Percentiles rank a stretch among this genome's conserved stretches.
These are phyloP conservation scores for Entomortierella chlamydospora DNA, from an alignment of 192 early-diverging fungal species.

Conservation along the genomic window DNA sequence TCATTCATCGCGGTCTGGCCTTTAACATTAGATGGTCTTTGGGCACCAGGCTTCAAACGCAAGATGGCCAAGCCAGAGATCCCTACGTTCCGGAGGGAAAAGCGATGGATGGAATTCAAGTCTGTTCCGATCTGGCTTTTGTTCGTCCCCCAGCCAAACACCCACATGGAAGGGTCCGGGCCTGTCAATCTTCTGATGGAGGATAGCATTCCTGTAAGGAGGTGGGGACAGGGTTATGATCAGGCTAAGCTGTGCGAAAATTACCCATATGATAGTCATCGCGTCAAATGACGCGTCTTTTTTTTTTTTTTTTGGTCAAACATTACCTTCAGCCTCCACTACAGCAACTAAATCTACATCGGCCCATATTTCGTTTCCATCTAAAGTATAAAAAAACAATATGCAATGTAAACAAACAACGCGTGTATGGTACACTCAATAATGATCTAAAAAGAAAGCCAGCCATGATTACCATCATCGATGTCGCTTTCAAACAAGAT, in stretches of 20 bases:
- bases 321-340: constrained; percentile 42
- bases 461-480: constrained; percentile 34
- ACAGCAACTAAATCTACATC: constrained; percentile 37
- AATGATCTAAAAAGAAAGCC: no score
- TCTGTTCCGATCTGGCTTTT: constrained; percentile 47
- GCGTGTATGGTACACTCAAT: no score
- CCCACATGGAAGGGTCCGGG: constrained; percentile 40
- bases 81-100: constrained; percentile 46
- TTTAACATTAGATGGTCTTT: neutral
- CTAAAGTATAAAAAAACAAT: no score
- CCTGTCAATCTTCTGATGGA: constrained; percentile 38
- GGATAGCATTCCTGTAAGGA: constrained; percentile 34
- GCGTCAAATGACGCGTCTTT: neutral
- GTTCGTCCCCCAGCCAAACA: constrained; percentile 41
- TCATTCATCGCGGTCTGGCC: neutral
- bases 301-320: neutral
- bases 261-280: neutral
- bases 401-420: no score
- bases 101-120: constrained; percentile 43
- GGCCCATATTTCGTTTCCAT: constrained; percentile 42
- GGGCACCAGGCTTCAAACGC: constrained; percentile 11
- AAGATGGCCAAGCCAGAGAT: constrained; percentile 47
- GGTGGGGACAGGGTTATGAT: neutral
- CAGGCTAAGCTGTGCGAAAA: neutral
- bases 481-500: constrained; percentile 49